Evolutionary conservation across 148 eudicot genomes (phyloP).

Genomic region (Simmondsia chinensis): DNA sequence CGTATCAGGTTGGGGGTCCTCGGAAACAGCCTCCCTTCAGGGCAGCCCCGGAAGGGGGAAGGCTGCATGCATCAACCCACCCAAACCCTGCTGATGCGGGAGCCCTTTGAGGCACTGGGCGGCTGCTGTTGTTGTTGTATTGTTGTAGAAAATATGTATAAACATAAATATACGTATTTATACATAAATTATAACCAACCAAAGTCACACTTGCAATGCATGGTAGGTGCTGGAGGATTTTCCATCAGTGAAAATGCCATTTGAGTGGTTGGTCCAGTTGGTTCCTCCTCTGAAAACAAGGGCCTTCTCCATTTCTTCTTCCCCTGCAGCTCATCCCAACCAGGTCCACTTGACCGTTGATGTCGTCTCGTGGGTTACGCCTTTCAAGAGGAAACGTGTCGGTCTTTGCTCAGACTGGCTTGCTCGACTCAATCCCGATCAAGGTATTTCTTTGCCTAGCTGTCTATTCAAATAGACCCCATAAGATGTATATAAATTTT

Average conservation of each 20-base stretch:
- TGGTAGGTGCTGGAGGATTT: slow-evolving; percentile 79
- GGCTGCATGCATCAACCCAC: too few species aligned
- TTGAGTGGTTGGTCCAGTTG: slow-evolving; percentile 89
- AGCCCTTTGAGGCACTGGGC: too few species aligned
- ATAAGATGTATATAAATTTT: too few species aligned
- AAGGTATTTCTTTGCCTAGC: slow-evolving; percentile 35
- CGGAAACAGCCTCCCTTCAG: too few species aligned
- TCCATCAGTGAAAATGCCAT: slow-evolving; percentile 90
- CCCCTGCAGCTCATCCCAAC: slow-evolving; percentile 65
- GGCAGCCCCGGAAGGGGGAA: too few species aligned
- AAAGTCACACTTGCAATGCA: not conserved
- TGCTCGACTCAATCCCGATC: slow-evolving; percentile 61
- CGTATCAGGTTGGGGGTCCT: too few species aligned
- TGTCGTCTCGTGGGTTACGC: slow-evolving; percentile 73
- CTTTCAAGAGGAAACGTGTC: slow-evolving; percentile 64
- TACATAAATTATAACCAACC: not conserved
- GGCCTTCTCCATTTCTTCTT: slow-evolving; percentile 87
- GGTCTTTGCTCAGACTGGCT: slow-evolving; percentile 96
- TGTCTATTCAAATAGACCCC: too few species aligned
- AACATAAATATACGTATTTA: too few species aligned
- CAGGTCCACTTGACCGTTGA: slow-evolving; percentile 77
- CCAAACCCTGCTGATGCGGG: too few species aligned
- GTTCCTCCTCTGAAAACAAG: slow-evolving; percentile 77
- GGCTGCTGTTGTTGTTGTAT: too few species aligned
- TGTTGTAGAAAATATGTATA: too few species aligned